A percentile compares a stretch with the other conserved stretches of the same genome.
Evolutionary conservation across 2,329 filamentous ascomycete species (phyloP).

Genomic region (Pseudogymnoascus sp.): DNA sequence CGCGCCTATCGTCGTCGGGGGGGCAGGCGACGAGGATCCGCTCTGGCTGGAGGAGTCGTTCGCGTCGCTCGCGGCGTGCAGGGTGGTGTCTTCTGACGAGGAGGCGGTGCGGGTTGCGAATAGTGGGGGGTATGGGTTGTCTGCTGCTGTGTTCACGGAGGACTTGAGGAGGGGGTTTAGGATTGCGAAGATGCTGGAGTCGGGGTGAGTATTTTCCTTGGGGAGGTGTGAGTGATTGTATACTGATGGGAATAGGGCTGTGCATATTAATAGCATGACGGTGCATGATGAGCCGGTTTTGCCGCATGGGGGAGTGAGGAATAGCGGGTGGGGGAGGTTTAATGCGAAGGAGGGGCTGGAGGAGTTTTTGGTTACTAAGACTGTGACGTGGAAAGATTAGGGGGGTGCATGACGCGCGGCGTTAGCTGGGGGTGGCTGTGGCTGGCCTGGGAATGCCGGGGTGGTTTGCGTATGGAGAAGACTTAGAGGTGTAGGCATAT

Average conservation of each 20-base stretch:
- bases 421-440: not conserved
- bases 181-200: slow-evolving; percentile 12
- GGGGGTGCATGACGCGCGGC: not conserved
- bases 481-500: not conserved
- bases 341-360: slow-evolving; percentile 38
- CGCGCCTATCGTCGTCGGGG: slow-evolving; percentile 16
- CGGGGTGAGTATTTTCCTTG: not conserved
- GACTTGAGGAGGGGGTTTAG: slow-evolving; percentile 17
- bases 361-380: slow-evolving; percentile 38
- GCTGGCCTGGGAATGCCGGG: not conserved
- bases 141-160: slow-evolving; percentile 31
- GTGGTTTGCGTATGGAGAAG: not conserved
- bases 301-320: slow-evolving; percentile 42
- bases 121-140: slow-evolving; percentile 33
- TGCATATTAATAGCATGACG: slow-evolving; percentile 44
- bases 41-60: slow-evolving; percentile 31
- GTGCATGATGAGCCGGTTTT: slow-evolving; percentile 41
- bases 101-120: slow-evolving; percentile 35
- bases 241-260: slow-evolving; percentile 27
- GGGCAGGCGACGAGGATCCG: slow-evolving; percentile 27
- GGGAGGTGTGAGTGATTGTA: not conserved
- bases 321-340: slow-evolving; percentile 41
- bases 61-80: slow-evolving; percentile 26
- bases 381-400: slow-evolving; percentile 28
- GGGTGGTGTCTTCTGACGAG: slow-evolving; percentile 31